These are phyloP conservation scores for Articulospora tetracladia DNA, from an alignment of 495 filamentous ascomycete genomes.

Conservation along the genomic window DNA sequence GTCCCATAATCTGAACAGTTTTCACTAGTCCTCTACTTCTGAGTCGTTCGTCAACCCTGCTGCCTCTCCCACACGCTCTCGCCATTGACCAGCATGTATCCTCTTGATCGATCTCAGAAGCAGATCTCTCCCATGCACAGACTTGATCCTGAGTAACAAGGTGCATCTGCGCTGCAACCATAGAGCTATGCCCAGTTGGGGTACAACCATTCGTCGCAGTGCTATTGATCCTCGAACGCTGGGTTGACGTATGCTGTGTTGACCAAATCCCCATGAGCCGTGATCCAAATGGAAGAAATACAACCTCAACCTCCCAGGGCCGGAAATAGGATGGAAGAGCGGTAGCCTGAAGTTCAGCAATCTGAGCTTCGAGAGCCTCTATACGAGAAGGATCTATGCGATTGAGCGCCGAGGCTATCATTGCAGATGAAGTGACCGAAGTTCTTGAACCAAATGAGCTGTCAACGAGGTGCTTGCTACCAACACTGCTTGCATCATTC, in stretches of 20 bases:
- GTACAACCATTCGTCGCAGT: slow-evolving; percentile 51
- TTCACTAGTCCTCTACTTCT: slow-evolving; percentile 64
- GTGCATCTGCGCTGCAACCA: slow-evolving; percentile 35
- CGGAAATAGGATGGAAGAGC: slow-evolving; percentile 48
- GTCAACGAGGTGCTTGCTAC: slow-evolving; percentile 26
- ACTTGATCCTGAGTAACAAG: slow-evolving; percentile 31
- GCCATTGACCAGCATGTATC: slow-evolving; percentile 32
- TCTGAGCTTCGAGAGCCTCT: slow-evolving; percentile 49
- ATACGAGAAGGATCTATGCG: slow-evolving; percentile 43
- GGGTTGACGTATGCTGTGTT: slow-evolving; percentile 41
- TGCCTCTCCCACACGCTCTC: slow-evolving; percentile 51
- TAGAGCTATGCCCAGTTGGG: slow-evolving; percentile 44
- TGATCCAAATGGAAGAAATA: slow-evolving; percentile 61
- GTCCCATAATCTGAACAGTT: slow-evolving; percentile 48
- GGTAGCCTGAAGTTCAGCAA: slow-evolving; percentile 50
- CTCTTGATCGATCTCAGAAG: slow-evolving; percentile 28
- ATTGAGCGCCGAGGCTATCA: slow-evolving; percentile 21
- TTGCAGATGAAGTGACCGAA: slow-evolving; percentile 40
- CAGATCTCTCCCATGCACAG: slow-evolving; percentile 41
- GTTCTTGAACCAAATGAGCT: slow-evolving; percentile 33
- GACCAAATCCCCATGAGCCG: slow-evolving; percentile 60
- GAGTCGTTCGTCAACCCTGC: slow-evolving; percentile 55
- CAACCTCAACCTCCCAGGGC: slow-evolving; percentile 67
- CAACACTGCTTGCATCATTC: slow-evolving; percentile 40
- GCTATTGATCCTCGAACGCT: slow-evolving; percentile 35